Conservation (phyloP, 2,329 filamentous ascomycete species). For the Dothiorella sarmentorum region DNA sequence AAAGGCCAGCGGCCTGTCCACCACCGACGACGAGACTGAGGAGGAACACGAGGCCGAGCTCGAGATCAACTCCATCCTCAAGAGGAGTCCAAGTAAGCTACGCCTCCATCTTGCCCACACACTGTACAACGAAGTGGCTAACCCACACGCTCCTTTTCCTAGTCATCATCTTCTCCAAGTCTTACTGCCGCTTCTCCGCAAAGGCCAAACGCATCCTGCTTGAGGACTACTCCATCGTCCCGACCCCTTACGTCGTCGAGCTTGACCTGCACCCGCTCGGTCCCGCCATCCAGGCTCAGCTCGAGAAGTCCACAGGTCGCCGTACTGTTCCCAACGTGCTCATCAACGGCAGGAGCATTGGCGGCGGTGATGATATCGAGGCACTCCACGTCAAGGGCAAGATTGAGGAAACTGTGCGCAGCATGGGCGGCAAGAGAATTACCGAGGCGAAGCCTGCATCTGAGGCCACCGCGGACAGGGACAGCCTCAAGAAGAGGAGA, state of each 20-base stretch:
- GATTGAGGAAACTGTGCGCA: conserved; percentile 68
- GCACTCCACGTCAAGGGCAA: conserved; percentile 61
- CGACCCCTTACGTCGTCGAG: conserved; percentile 83
- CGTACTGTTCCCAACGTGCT: conserved; percentile 89
- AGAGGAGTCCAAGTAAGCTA: conserved; percentile 71
- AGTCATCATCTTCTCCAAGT: conserved; percentile 97
- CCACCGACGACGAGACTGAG: conserved; percentile 43
- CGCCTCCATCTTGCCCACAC: conserved; percentile 29
- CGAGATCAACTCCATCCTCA: conserved; percentile 75
- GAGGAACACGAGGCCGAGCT: conserved; percentile 63
- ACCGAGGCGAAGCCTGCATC: conserved; percentile 27
- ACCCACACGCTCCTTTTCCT: conserved; percentile 16
- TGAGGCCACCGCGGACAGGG: conserved; percentile 1
- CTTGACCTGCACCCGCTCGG: conserved; percentile 80
- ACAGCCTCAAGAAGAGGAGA: neutral
- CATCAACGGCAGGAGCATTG: conserved; percentile 82
- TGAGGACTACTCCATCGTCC: conserved; percentile 77
- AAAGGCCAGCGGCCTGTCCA: conserved; percentile 20
- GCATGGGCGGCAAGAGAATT: conserved; percentile 68
- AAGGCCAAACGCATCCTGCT: conserved; percentile 82
- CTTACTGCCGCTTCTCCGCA: conserved; percentile 83
- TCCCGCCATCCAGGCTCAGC: conserved; percentile 63
- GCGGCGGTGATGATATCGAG: conserved; percentile 82
- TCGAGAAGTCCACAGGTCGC: conserved; percentile 72
- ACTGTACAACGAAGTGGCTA: neutral